Evolutionary conservation across 306 rosid genomes (phyloP).

Genomic region (Casuarina cunninghamiana): DNA sequence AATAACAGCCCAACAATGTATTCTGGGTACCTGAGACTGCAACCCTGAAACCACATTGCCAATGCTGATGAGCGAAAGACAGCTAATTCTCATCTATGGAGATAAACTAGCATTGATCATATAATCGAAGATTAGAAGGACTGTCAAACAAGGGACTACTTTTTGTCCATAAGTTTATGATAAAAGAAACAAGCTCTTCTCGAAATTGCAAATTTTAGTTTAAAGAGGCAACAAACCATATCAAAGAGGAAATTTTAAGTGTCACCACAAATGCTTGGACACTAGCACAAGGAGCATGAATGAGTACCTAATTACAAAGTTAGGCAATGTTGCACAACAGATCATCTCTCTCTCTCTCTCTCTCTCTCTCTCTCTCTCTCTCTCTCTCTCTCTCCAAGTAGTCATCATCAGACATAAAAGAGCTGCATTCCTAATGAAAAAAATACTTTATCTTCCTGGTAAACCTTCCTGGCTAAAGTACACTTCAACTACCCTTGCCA

Average conservation of each 20-base stretch:
- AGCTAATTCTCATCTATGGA: slow-evolving; percentile 17
- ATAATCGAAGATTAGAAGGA: slow-evolving; percentile 11
- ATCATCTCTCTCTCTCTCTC: background rate
- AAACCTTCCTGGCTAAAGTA: background rate
- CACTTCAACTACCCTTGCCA: background rate
- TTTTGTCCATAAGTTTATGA: background rate
- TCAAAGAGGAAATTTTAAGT: background rate
- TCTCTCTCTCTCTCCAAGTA: background rate
- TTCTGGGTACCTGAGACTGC: slow-evolving; percentile 96
- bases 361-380: no score
- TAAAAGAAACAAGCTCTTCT: background rate
- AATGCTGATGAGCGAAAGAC: slow-evolving; percentile 21
- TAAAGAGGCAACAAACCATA: background rate
- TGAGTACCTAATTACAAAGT: background rate
- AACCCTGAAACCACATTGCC: slow-evolving; percentile 63
- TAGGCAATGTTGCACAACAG: background rate
- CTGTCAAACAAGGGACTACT: background rate
- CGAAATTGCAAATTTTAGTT: background rate
- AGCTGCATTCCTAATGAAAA: background rate
- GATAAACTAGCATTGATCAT: slow-evolving; percentile 16
- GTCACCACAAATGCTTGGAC: background rate
- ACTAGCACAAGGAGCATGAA: background rate
- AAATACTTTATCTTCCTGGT: background rate
- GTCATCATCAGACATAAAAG: background rate
- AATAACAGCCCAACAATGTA: slow-evolving; percentile 87